Percentiles rank a stretch among this genome's conserved stretches.
These are phyloP conservation scores for Venturia effusa DNA, from an alignment of 2,329 filamentous ascomycete species.

Conservation along the genomic window DNA sequence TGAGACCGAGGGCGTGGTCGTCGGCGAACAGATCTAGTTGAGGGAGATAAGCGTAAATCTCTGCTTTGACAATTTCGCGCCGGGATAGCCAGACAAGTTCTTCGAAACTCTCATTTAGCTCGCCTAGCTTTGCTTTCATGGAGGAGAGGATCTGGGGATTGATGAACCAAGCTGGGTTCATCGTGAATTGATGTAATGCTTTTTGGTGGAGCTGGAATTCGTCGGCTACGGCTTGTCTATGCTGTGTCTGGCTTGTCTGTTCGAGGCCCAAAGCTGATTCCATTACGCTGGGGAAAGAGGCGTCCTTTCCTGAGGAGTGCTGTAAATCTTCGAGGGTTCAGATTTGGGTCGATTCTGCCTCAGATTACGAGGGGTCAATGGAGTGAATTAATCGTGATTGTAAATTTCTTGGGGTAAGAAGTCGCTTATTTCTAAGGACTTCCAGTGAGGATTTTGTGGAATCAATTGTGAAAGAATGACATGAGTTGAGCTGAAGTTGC, in stretches of 20 bases:
- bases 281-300: too few species aligned
- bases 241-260: neutral
- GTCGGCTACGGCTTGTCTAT: neutral
- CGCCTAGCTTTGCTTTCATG: neutral
- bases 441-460: neutral
- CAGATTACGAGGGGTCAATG: neutral
- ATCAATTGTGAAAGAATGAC: neutral
- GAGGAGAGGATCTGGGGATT: neutral
- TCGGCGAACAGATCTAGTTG: neutral
- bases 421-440: neutral
- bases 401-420: neutral
- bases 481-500: neutral
- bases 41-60: neutral
- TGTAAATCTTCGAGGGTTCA: too few species aligned
- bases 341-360: neutral
- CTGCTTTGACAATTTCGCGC: neutral
- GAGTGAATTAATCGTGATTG: neutral
- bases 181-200: neutral
- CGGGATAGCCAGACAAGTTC: neutral
- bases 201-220: neutral
- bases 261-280: too few species aligned
- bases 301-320: too few species aligned
- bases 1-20: neutral
- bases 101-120: neutral
- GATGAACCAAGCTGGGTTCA: neutral